Base-by-base conservation (phyloP, 208 protist genomes). In the Balamuthia mandrillaris region DNA sequence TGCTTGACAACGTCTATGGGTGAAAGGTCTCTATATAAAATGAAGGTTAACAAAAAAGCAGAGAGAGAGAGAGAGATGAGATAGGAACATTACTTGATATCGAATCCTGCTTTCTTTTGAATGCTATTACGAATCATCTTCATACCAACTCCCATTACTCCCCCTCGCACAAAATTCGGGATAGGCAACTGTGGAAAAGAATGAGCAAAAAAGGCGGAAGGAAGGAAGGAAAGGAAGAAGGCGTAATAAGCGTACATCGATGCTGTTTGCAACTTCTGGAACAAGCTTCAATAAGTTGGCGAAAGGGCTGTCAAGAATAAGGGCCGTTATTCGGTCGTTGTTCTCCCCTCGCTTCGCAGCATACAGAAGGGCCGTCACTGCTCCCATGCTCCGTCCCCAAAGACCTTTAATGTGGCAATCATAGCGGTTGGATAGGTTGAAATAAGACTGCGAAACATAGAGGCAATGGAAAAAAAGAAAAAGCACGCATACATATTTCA, bases 321-420 rank as follows among this genome's bases (percentile, higher is more conserved):
- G 70, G 31, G 29, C 31, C 31, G 60, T 35, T 29, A 39, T 58
- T 33, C 52, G 18, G 1, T 10, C 2, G 18, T 58, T 33, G 18
- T 79, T 49, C 21, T 33, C 47, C 29, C 60, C 47, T 14, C 47
- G 47, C 29, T 79, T 52, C 3, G 70, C 70, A 18, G 70, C 44
- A 49, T 79, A 79, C 70, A 79, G 52, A 16, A 79, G 7, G 33
- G 70, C 70, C 3, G 70, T 79, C 41, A 58, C 70, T 27, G 70
- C 70, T 7, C 70, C 70, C 70, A 79, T 79, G 47, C 70, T 79
- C 21, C 70, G 41, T 18, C 70, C 70, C 70, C 70, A 79, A 18
- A 79, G 18, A 39, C 70, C 70, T 79, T 29, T 35, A 31, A 12
- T 27, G 33, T 63, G 10, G n/a, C 12, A 21, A 74, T 21, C 44